A percentile compares a stretch with the other conserved stretches of the same genome.
These are phyloP conservation scores for Cercospora sp. DNA, from an alignment of 2,329 filamentous ascomycete species.

Conservation along the genomic window DNA sequence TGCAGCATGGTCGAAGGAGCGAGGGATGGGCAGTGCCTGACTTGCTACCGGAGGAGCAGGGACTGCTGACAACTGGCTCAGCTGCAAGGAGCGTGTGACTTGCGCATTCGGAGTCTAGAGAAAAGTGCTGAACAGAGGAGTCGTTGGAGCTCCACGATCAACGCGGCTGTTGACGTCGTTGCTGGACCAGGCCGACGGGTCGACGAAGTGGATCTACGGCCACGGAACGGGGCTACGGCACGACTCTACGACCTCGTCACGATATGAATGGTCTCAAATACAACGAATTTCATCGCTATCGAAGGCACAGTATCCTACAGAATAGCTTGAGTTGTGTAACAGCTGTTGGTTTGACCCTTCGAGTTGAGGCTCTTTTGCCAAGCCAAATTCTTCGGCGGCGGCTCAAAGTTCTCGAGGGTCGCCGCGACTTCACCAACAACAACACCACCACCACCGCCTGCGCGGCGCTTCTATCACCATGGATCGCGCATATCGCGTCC, in stretches of 20 bases:
- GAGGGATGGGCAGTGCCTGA: neutral
- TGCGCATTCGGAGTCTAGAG: neutral
- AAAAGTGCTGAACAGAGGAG: neutral
- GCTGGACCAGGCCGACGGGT: neutral
- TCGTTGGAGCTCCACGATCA: neutral
- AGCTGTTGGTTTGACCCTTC: neutral
- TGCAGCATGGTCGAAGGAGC: neutral
- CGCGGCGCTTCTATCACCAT: neutral
- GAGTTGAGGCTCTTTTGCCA: neutral
- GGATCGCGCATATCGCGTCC: neutral
- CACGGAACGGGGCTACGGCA: neutral
- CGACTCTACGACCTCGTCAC: neutral
- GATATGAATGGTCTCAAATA: neutral
- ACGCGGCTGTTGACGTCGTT: slow-evolving; percentile 17
- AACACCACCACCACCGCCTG: neutral
- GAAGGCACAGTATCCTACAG: neutral
- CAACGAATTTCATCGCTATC: neutral
- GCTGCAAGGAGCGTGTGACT: neutral
- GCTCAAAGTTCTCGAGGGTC: neutral
- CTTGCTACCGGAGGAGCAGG: neutral
- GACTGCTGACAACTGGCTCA: neutral
- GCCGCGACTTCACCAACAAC: neutral
- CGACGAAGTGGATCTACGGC: neutral
- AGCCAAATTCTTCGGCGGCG: neutral
- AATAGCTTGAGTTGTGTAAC: neutral